A percentile compares a stretch with the other conserved stretches of the same genome.
Conservation (phyloP, 73 alveolate species). For the Diophrys appendiculata region DNA sequence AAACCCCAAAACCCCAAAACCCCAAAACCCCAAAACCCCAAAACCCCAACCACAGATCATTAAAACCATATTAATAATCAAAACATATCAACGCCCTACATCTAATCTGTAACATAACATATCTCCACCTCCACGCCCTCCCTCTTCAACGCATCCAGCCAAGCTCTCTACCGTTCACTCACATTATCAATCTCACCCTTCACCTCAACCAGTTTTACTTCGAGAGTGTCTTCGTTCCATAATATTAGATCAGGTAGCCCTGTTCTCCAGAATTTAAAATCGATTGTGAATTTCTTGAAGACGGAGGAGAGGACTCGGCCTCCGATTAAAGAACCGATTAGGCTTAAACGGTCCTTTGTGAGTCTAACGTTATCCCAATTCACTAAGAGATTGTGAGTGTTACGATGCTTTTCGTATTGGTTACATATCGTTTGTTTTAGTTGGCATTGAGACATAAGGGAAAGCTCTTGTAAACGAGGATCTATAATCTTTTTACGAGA, state of each 20-base stretch:
- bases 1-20: too few relatives aligned
- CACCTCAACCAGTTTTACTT: conserved; percentile 85
- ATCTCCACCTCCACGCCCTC: conserved; percentile 74
- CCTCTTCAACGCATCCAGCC: conserved; percentile 75
- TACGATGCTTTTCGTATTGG: conserved; percentile 73
- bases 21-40: too few relatives aligned
- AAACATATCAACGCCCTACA: conserved; percentile 63
- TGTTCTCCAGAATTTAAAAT: conserved; percentile 68
- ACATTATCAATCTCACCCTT: conserved; percentile 84
- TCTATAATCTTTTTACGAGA: conserved; percentile 74
- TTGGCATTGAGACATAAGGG: conserved; percentile 45
- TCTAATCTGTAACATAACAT: conserved; percentile 55
- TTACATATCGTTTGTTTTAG: conserved; percentile 48
- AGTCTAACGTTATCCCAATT: conserved; percentile 79
- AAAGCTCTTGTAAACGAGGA: conserved; percentile 49
- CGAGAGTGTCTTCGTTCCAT: conserved; percentile 75
- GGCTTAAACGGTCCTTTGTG: conserved; percentile 27
- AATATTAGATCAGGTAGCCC: conserved; percentile 94
- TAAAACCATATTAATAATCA: conserved; percentile 7
- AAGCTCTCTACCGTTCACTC: conserved; percentile 85
- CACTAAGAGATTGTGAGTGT: conserved; percentile 70
- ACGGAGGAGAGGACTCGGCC: conserved; percentile 65
- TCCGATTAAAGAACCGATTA: conserved; percentile 54
- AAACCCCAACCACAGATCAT: neutral
- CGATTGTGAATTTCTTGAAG: conserved; percentile 61